phyloP scores from a whole-genome alignment of 805 yeast genomes.

The Candida broadrunensis region DNA sequence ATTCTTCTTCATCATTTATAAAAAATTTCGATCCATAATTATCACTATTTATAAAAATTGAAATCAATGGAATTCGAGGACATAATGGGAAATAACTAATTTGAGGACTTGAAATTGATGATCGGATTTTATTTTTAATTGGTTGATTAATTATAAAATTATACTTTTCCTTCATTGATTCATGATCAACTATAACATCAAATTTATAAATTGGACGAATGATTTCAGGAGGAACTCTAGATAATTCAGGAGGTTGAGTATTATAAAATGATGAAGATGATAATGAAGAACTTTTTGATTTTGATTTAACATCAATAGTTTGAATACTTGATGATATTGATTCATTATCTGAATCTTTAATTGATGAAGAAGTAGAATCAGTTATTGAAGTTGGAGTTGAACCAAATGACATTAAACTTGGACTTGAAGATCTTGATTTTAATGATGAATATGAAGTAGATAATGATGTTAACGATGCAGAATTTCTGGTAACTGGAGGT shows the following conservation, averaged over 20 bases:
- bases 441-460: slow-evolving; percentile 29
- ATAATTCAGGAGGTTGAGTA: slow-evolving; percentile 34
- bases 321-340: slow-evolving; percentile 6
- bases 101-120: background rate
- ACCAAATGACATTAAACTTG: slow-evolving; percentile 34
- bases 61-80: slow-evolving; percentile 28
- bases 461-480: slow-evolving; percentile 35
- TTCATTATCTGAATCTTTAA: slow-evolving; percentile 28
- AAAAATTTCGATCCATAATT: slow-evolving; percentile 23
- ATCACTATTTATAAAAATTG: slow-evolving; percentile 31
- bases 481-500: slow-evolving; percentile 16
- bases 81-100: slow-evolving; percentile 12
- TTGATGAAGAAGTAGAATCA: slow-evolving; percentile 30
- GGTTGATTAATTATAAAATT: slow-evolving; percentile 15
- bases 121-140: background rate
- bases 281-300: background rate
- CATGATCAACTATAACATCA: slow-evolving; percentile 44
- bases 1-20: slow-evolving; percentile 28
- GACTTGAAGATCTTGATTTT: slow-evolving; percentile 34
- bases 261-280: slow-evolving; percentile 1
- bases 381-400: slow-evolving; percentile 36
- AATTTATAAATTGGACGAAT: slow-evolving; percentile 45
- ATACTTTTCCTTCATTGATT: slow-evolving; percentile 32
- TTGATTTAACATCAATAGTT: slow-evolving; percentile 2
- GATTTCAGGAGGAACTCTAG: slow-evolving; percentile 42